Evolutionary conservation across 108 stramenopile genomes (phyloP), one percentile per base, ranked within the genome.

Genomic region (Skeletonema menzelii): DNA sequence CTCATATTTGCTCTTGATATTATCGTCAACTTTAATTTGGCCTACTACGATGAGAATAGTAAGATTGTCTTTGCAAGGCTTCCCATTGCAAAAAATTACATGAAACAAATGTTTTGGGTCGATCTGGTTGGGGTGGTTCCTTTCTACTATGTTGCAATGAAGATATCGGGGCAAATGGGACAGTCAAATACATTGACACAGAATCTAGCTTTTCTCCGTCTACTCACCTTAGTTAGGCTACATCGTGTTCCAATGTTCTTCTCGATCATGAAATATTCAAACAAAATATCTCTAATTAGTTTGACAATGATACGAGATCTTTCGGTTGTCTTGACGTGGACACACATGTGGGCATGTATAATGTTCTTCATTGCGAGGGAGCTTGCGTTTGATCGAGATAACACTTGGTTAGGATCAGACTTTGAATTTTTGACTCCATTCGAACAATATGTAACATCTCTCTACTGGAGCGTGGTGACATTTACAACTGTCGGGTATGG

Each of bases 91-190:
- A 44, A 28, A 28, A 40, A 68, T 15, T 84, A 84, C 42, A 8
- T 59, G 55, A 53, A 56, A 32, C 1, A 35, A 22, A 80, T 72
- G 82, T 85, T 89, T 67, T 85, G 82, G 82, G 62, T 87, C 17
- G 88, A 89, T 66, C 19, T 87, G 2, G 27, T 85, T 1, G 86
- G 86, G 20, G 83, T 89, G 13, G 81, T 89, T 44, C 88, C 88
- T 11, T 85, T 87, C 57, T 75, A 87, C 28, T 8, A 26, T 8
- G 60, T 85, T 17, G 65, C 66, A 11, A 38, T 89, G n/a, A 57
- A 67, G 3, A 68, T 75, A 46, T 12, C 78, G 34, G 88, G 84
- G 35, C 47, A 87, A 46, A 10, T 72, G 4, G 73, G 65, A 12
- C 22, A 64, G 12, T 57, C 80, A 20, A 34, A 13, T 20, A 7